Evolutionary conservation across 345 rosid species (phyloP).

Genomic region (Brassica incana): DNA sequence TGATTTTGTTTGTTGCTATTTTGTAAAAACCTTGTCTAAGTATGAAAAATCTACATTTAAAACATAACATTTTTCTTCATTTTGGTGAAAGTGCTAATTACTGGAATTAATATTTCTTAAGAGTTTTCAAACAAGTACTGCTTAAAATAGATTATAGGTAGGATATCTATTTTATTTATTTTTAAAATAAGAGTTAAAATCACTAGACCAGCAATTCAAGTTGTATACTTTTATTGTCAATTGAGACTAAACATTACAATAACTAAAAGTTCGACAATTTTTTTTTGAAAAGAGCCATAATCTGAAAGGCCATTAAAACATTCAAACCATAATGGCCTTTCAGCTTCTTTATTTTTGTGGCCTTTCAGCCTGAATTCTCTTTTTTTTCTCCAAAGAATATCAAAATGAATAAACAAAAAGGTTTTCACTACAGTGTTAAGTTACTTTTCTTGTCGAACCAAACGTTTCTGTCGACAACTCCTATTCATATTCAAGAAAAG

Average conservation of each 20-base stretch:
- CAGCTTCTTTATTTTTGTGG: not conserved
- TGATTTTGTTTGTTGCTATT: not conserved
- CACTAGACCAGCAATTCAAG: not conserved
- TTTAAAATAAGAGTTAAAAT: not conserved
- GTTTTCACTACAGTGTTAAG: not conserved
- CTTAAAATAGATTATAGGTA: not conserved
- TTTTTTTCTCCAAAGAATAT: not conserved
- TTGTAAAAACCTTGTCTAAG: not conserved
- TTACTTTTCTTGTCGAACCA: constrained; percentile 8
- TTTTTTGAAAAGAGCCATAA: not conserved
- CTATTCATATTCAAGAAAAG: not conserved
- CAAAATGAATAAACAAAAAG: not conserved
- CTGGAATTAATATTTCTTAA: not conserved
- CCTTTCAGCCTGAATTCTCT: not conserved
- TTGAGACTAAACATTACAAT: no score
- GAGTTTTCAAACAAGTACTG: not conserved
- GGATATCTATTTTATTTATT: not conserved
- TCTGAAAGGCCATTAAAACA: constrained; percentile 1
- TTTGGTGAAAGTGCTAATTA: not conserved
- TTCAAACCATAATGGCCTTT: constrained; percentile 6
- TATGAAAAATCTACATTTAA: not conserved
- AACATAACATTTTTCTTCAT: not conserved
- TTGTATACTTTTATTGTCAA: not conserved
- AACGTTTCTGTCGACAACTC: not conserved
- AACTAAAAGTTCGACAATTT: not conserved